Conservation (phyloP, 257 asterid species). For the Galeopsis tetrahit region DNA sequence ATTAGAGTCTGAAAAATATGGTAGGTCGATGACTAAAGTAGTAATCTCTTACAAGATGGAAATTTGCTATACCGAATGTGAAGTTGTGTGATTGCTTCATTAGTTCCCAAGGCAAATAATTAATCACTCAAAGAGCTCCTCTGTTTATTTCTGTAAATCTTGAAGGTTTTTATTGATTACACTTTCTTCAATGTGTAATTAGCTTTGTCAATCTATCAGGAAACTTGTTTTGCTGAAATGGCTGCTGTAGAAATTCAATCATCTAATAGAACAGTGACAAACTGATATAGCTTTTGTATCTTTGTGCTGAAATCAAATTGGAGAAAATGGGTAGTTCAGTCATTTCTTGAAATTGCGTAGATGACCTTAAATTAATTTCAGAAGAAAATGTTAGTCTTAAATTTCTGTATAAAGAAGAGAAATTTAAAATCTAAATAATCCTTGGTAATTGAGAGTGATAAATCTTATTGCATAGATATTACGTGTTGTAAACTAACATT, state of each 20-base stretch:
- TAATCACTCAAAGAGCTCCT: neutral
- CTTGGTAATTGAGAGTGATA: constrained; percentile 21
- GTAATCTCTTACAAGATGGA: constrained; percentile 8
- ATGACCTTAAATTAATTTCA: constrained; percentile 4
- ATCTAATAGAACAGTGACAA: neutral
- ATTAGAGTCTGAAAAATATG: neutral
- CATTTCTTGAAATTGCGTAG: neutral
- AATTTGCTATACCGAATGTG: constrained; percentile 12
- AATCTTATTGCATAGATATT: constrained; percentile 15
- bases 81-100: constrained; percentile 16
- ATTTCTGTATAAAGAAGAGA: neutral
- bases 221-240: neutral
- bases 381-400: neutral
- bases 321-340: neutral
- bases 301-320: constrained; percentile 19
- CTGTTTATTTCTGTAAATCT: neutral
- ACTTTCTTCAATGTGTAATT: constrained; percentile 14
- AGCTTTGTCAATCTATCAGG: neutral
- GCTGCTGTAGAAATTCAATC: neutral
- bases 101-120: constrained; percentile 13
- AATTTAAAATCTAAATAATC: neutral
- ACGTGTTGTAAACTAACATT: constrained; percentile 28
- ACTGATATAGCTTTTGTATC: neutral
- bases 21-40: neutral
- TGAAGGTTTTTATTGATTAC: constrained; percentile 1